Evolutionary conservation across 257 asterid genomes (phyloP).

Genomic region (Asclepias syriaca): DNA sequence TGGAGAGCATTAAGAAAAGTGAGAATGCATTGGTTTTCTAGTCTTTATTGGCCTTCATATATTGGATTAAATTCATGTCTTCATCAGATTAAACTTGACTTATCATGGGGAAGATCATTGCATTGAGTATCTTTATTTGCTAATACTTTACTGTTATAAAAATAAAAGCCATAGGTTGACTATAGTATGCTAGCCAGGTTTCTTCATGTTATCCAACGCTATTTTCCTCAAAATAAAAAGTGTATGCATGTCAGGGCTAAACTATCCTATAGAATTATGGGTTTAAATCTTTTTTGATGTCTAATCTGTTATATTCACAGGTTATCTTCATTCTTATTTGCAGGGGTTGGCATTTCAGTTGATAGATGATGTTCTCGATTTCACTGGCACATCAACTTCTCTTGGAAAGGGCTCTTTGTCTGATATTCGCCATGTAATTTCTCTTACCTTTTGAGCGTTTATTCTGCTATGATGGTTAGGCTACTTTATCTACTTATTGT

Average conservation of each 20-base stretch:
- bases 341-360: conserved; percentile 97
- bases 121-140: background rate
- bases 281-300: background rate
- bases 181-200: background rate
- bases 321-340: conserved; percentile 14
- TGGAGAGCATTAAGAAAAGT: background rate
- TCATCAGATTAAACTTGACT: background rate
- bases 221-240: background rate
- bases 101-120: background rate
- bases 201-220: background rate
- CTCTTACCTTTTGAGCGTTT: conserved; percentile 9
- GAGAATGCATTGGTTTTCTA: background rate
- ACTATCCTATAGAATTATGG: background rate
- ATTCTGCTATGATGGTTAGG: background rate
- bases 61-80: background rate
- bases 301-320: conserved; percentile 7
- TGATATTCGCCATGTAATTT: conserved; percentile 87
- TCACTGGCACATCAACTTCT: conserved; percentile 83
- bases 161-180: background rate
- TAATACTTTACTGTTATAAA: background rate
- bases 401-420: conserved; percentile 96
- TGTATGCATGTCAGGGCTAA: background rate
- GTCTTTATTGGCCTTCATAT: background rate
- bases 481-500: background rate
- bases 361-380: conserved; percentile 90